A percentile compares a stretch with the other conserved stretches of the same genome.
These are phyloP conservation scores for Pyronema domesticum DNA, from an alignment of 495 filamentous ascomycete species.

Conservation along the genomic window DNA sequence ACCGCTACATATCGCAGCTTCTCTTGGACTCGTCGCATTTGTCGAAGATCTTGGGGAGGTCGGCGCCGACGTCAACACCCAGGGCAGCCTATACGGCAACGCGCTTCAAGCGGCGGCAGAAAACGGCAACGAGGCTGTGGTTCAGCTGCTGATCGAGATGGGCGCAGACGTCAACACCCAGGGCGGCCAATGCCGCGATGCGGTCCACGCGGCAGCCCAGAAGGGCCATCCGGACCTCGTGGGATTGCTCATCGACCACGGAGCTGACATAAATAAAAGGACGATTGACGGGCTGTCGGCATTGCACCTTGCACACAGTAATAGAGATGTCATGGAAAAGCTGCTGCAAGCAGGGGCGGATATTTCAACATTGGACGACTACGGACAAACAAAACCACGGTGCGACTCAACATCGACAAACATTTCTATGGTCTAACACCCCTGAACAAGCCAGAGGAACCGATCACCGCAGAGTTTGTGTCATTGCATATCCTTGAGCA, in stretches of 20 bases:
- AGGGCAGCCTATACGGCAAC: conserved; percentile 1
- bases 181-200: not conserved
- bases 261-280: conserved; percentile 1
- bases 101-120: conserved; percentile 3
- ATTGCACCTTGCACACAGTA: too few species aligned
- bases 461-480: not conserved
- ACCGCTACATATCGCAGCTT: not conserved
- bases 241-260: not conserved
- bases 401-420: not conserved
- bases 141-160: conserved; percentile 1
- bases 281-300: too few species aligned
- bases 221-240: not conserved
- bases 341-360: too few species aligned
- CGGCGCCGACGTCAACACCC: conserved; percentile 2
- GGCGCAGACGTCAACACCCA: conserved; percentile 2
- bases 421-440: conserved; percentile 12
- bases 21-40: not conserved
- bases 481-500: not conserved
- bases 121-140: not conserved
- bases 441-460: conserved; percentile 2
- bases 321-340: too few species aligned
- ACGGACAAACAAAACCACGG: too few species aligned
- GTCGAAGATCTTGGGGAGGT: not conserved
- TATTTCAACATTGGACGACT: too few species aligned
- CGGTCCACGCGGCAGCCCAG: not conserved